Evolutionary conservation across 768 basidiomycete species (phyloP), one percentile per base, ranked within the genome.

Genomic region (Sporobolomyces pararoseus): DNA sequence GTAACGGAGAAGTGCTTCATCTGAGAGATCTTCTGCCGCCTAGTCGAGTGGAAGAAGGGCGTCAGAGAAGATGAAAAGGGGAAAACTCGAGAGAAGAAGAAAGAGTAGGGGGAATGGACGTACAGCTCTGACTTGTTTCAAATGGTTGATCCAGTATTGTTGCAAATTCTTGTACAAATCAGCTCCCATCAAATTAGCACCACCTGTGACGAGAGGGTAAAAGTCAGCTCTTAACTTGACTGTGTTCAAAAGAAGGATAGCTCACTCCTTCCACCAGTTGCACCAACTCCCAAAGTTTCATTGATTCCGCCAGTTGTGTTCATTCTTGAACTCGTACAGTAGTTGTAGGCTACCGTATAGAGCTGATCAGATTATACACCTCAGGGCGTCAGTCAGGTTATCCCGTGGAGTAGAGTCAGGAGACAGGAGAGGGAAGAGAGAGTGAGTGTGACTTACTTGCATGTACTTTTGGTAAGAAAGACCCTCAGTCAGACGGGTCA

Each of bases 301-400:
- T 82, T 80, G 29, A 79, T 75, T n/a, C 69, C 69, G 27, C 70
- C 65, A 67, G 14, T 17, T 47, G 71, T 76, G 70, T 80, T 78
- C 79, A 80, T 81, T 39, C 80, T 75, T 4, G 89, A 89, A 34
- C 89, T 89, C 32, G 91, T 97, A 78, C 96, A 99, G 79, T 95
- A 98, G 82, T 98, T 97, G 84, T 99, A 98, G 13, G 91, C 89
- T 61, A 92, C 90, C 29, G 93, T 95, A 81, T 97, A 92, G 68
- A 87, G 83, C 72, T 53, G 17, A 17, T 42, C 17, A 17, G 17
- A 42, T 42, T 17, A 42, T 17, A 17, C 21, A 27, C 14, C 0
- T 35, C 53, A 34, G 29, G 25, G 13, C 23, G 44, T 19, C 39
- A 53, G 17, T 10, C 3, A 53, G 21, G 29, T 21, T 29, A 31